Evolutionary conservation across 257 asterid genomes (phyloP).

Genomic region (Solanum boliviense): DNA sequence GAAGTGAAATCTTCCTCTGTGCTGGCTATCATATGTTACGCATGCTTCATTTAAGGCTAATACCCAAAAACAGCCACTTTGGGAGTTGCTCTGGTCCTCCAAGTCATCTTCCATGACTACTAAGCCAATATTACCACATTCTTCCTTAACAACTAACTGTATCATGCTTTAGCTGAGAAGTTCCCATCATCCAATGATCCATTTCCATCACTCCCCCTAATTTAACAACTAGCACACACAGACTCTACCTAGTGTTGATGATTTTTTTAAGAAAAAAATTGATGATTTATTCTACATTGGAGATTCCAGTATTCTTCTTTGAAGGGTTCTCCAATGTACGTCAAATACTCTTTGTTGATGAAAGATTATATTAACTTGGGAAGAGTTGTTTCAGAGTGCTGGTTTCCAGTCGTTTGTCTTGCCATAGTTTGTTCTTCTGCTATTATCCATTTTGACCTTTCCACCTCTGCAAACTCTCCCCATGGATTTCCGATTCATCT

Average conservation of each 20-base stretch:
- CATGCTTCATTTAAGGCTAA: not conserved
- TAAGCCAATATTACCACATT: not conserved
- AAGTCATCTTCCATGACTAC: not conserved
- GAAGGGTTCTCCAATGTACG: not conserved
- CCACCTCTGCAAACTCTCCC: not conserved
- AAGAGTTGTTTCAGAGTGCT: not conserved
- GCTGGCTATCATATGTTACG: not conserved
- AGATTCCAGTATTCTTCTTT: not conserved
- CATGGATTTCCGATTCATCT: not conserved
- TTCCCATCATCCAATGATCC: not conserved
- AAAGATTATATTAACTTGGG: not conserved
- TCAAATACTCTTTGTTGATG: not conserved
- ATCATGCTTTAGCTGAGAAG: not conserved
- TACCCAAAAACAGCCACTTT: not conserved
- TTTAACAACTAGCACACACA: not conserved
- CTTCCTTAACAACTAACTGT: not conserved
- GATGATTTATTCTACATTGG: not conserved
- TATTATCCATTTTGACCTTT: not conserved
- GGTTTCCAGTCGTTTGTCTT: not conserved
- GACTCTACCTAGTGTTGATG: not conserved
- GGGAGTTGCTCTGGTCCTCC: not conserved
- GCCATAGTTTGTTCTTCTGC: not conserved
- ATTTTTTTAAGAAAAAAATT: no score
- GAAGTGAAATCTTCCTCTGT: not conserved
- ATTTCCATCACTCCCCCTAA: not conserved